Conservation (phyloP, 2,329 filamentous ascomycete genomes). For the Fusarium tupiense region DNA sequence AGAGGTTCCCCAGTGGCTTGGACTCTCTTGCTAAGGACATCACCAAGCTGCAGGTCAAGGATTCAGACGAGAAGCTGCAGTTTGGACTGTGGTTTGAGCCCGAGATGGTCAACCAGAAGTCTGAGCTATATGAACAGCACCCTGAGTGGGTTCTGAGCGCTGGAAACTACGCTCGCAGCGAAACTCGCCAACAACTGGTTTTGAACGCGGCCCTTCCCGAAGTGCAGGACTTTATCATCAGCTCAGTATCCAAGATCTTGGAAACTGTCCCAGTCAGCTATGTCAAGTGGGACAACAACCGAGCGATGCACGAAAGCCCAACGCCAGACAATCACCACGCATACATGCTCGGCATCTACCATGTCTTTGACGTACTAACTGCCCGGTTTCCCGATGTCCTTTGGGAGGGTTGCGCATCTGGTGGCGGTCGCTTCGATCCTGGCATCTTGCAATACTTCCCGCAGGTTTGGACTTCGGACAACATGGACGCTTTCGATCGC, state of each 20-base stretch:
- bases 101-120: slow-evolving; percentile 74
- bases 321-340: slow-evolving; percentile 63
- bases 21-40: slow-evolving; percentile 61
- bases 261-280: slow-evolving; percentile 64
- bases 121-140: slow-evolving; percentile 67
- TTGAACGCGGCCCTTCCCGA: slow-evolving; percentile 69
- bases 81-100: slow-evolving; percentile 76
- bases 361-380: slow-evolving; percentile 68
- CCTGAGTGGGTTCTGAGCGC: slow-evolving; percentile 72
- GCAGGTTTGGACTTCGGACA: slow-evolving; percentile 72
- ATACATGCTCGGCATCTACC: slow-evolving; percentile 73
- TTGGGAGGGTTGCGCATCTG: slow-evolving; percentile 73
- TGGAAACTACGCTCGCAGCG: slow-evolving; percentile 63
- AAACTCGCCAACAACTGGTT: slow-evolving; percentile 67
- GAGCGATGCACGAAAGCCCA: slow-evolving; percentile 69
- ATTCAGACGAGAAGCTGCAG: slow-evolving; percentile 57
- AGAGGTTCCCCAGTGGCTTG: slow-evolving; percentile 68
- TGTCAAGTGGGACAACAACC: slow-evolving; percentile 76
- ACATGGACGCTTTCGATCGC: slow-evolving; percentile 70
- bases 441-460: slow-evolving; percentile 72
- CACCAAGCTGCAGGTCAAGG: slow-evolving; percentile 58
- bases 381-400: slow-evolving; percentile 68
- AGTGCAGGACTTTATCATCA: slow-evolving; percentile 71
- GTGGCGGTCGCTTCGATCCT: slow-evolving; percentile 71
- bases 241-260: slow-evolving; percentile 63